phyloP scores from a whole-genome alignment of 2,329 filamentous ascomycete species.

The Rasamsonia emersonii region DNA sequence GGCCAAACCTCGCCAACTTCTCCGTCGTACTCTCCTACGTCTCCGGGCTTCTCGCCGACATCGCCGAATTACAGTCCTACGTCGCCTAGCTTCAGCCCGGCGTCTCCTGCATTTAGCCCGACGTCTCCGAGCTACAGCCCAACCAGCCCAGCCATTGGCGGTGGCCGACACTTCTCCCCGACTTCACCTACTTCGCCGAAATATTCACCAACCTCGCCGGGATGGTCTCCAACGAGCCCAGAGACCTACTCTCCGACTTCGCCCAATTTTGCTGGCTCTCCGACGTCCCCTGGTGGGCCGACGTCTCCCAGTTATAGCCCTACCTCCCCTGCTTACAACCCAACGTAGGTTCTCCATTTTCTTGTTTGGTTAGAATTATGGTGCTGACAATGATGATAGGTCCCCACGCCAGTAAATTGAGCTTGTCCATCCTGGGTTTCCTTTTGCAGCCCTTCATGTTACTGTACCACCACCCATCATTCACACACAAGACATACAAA shows the following conservation, averaged over 20 bases:
- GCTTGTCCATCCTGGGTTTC: slow-evolving; percentile 13
- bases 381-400: slow-evolving; percentile 18
- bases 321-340: slow-evolving; percentile 35
- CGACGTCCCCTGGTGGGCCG: slow-evolving; percentile 33
- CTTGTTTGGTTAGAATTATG: background rate
- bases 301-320: slow-evolving; percentile 37
- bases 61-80: slow-evolving; percentile 55
- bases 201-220: slow-evolving; percentile 50
- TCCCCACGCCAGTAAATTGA: slow-evolving; percentile 34
- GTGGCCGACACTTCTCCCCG: slow-evolving; percentile 32
- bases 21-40: slow-evolving; percentile 46
- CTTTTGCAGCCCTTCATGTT: slow-evolving; percentile 11
- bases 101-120: slow-evolving; percentile 45
- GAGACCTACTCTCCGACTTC: slow-evolving; percentile 43
- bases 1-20: slow-evolving; percentile 59
- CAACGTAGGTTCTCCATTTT: slow-evolving; percentile 26
- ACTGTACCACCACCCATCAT: slow-evolving; percentile 31
- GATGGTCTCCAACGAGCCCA: slow-evolving; percentile 40
- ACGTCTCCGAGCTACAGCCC: slow-evolving; percentile 53
- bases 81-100: slow-evolving; percentile 47
- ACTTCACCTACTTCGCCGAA: slow-evolving; percentile 43
- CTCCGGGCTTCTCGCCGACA: slow-evolving; percentile 49
- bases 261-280: slow-evolving; percentile 39
- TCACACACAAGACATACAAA: slow-evolving; percentile 24
- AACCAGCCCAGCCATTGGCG: slow-evolving; percentile 42